Percentiles rank a stretch among this genome's conserved stretches.
phyloP scores from a whole-genome alignment of 345 rosid species.

The Camelina hispida region DNA sequence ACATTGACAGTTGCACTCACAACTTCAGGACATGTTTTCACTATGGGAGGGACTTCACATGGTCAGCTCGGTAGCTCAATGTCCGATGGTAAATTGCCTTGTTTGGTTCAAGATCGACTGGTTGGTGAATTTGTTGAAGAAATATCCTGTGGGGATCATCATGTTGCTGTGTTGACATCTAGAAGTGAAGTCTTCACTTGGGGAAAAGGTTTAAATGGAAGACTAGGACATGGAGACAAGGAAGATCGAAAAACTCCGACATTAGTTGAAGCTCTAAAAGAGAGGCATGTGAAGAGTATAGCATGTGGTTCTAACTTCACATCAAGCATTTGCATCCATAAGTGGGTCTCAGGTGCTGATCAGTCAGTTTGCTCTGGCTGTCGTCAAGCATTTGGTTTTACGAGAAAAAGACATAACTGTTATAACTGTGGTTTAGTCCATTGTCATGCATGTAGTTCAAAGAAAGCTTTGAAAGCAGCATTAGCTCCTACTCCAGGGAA shows the following conservation, averaged over 20 bases:
- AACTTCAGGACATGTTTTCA: constrained; percentile 91
- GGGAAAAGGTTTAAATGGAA: constrained; percentile 94
- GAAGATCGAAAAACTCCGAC: constrained; percentile 82
- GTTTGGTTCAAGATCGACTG: constrained; percentile 80
- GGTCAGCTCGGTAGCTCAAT: constrained; percentile 82
- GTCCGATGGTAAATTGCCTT: constrained; percentile 76
- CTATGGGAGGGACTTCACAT: constrained; percentile 75
- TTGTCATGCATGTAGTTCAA: constrained; percentile 96
- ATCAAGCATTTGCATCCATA: constrained; percentile 88
- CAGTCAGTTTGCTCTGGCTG: constrained; percentile 94
- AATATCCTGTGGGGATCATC: constrained; percentile 87
- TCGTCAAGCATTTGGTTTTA: constrained; percentile 92
- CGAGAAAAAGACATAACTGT: constrained; percentile 93
- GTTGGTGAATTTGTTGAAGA: constrained; percentile 97
- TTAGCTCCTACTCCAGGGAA: constrained; percentile 98
- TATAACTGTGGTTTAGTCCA: constrained; percentile 93
- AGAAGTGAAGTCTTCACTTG: constrained; percentile 95
- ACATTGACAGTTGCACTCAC: constrained; percentile 89
- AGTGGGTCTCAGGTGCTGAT: constrained; percentile 95
- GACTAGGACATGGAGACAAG: constrained; percentile 85
- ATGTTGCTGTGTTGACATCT: constrained; percentile 82
- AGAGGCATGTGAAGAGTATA: constrained; percentile 84
- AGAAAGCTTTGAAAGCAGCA: constrained; percentile 92
- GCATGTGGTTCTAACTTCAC: constrained; percentile 95
- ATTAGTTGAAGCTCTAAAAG: constrained; percentile 79